Conservation (phyloP, 169 alveolate species). For the Plasmodium billcollinsi region DNA sequence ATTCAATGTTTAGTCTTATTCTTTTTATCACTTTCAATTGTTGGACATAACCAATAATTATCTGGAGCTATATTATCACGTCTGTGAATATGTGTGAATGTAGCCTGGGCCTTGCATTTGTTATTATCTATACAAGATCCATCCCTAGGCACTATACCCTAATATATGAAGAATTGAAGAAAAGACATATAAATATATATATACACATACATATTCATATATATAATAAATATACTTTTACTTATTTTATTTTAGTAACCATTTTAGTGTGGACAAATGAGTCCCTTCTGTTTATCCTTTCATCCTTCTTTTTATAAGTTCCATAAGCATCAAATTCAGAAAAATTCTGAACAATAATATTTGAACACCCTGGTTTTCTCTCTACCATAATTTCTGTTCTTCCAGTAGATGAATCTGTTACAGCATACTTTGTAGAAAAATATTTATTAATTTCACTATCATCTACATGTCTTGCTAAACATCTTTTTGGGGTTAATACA, state of each 20-base stretch:
- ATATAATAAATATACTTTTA: not conserved
- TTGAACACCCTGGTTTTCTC: slow-evolving; percentile 70
- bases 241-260: slow-evolving; percentile 20
- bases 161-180: not conserved
- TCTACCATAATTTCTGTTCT: slow-evolving; percentile 76
- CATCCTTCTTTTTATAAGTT: slow-evolving; percentile 49
- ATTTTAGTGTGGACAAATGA: slow-evolving; percentile 71
- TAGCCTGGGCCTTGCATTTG: slow-evolving; percentile 43
- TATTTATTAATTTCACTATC: slow-evolving; percentile 73
- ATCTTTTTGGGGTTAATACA: slow-evolving; percentile 60
- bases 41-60: slow-evolving; percentile 72
- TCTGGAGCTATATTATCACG: slow-evolving; percentile 76
- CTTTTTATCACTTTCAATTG: slow-evolving; percentile 48
- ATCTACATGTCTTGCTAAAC: slow-evolving; percentile 58
- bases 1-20: slow-evolving; percentile 9
- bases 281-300: slow-evolving; percentile 29
- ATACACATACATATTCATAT: slow-evolving; percentile 1
- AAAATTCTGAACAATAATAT: slow-evolving; percentile 71
- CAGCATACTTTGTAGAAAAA: slow-evolving; percentile 72
- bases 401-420: slow-evolving; percentile 62
- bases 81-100: slow-evolving; percentile 47
- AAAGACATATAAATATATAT: not conserved
- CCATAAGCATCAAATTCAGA: slow-evolving; percentile 74
- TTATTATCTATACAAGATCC: slow-evolving; percentile 21
- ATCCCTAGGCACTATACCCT: slow-evolving; percentile 75